Evolutionary conservation across 768 basidiomycete species (phyloP), one percentile per base, ranked within the genome.

Genomic region (Tulasnella sp.): DNA sequence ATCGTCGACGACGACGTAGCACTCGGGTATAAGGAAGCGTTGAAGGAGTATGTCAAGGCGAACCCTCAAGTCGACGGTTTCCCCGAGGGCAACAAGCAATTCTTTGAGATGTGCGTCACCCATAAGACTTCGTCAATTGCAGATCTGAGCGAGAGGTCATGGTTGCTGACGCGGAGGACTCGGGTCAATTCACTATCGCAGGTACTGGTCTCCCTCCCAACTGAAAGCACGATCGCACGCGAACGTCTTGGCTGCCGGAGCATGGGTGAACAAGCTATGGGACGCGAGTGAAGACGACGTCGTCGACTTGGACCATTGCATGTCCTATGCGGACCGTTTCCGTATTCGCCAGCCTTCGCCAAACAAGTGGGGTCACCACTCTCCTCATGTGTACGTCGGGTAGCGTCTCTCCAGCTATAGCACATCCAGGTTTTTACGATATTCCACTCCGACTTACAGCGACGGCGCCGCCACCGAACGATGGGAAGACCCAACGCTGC

Each of bases 271-370:
- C 85, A 88, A 89, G 42, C 84, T 92, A n/a, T 93, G 92, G 83
- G 89, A 88, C 77, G 82, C 84, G 48, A 87, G 87, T 71, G 83
- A 83, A 39, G 83, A 82, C 31, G 88, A 90, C 27, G 89, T 89
- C 16, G 90, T 93, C 21, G 90, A 92, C 81, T 86, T 93, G 42
- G 86, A 87, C 9, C 87, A 89, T 4, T 91, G 92, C 24, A 85
- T 94, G 80, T 88, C 86, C 19, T 94, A 95, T 81, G 92, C 92
- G 0, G 93, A 94, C 83, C 87, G 92, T 44, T 91, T 93, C 84
- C 89, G 92, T 44, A 93, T 94, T 80, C 87, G 93, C 76, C 90
- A 90, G 80, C 91, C 93, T 1, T 92, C 92, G 24, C 83, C 83
- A 74, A 85, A 85, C 36, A 81, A 85, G 72, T 94, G 92, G 91